Base-by-base conservation (phyloP, 179 eudicot genomes). In the Sideroxylon spinosum region DNA sequence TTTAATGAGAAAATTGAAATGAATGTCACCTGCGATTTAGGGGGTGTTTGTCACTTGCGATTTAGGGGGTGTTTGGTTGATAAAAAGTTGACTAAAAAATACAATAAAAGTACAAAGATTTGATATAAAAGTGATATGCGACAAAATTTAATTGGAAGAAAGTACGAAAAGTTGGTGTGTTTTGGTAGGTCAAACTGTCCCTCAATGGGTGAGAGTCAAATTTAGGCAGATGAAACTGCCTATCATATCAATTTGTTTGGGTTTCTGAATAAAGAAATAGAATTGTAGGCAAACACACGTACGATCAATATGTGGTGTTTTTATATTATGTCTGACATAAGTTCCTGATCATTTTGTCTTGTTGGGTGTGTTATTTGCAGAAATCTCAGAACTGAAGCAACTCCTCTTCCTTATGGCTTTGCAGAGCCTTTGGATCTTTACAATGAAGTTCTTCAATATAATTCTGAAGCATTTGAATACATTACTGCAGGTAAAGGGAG, bases 391-490 rank as follows among this genome's bases (percentile, higher is more conserved):
- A 78, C 81, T 78, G 94, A 89, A 65, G 86, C 78, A 60, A 71
- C 64, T 76, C 75, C 66, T 25, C 75, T 69, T 77, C 78, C 82
- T 29, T 74, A 67, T 81, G 86, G 88, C 50, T 76, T 66, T 37
- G 75, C 62, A 66, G 91, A 88, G 63, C 84, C 84, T 68, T 78
- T 80, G 68, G 88, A 87, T 79, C 93, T 95, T 59, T 86, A 83
- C 71, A 83, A 85, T 77, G 96, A 95, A 81, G 96, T 95, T 75
- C 88, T 95, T 76, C 86, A 84, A 59, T 82, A 60, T 76, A 84
- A 88, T 81, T 78, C 83, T 32, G 90, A 86, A 78, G 94, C 98
- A 68, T 93, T 95, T 79, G 90, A 89, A 82, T 81, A 77, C 77
- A 71, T 74, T 59, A 63, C 61, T 81, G 87, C 91, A 88, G 99